Base-by-base conservation (phyloP, 2,329 filamentous ascomycete species). In the Xylaria sp. region DNA sequence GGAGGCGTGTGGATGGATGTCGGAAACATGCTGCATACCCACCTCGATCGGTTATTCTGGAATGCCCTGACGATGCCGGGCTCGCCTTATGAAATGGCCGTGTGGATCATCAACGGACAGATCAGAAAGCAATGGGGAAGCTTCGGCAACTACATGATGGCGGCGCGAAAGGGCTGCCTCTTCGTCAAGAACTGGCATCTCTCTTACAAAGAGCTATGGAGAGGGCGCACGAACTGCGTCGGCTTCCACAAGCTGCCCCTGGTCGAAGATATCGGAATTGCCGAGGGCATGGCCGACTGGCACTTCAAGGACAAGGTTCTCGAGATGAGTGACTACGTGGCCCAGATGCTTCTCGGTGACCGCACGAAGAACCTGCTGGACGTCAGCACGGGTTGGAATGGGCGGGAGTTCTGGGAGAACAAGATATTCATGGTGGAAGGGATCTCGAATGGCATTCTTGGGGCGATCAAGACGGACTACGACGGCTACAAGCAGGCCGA, bases 101-200 rank as follows among this genome's bases (percentile, higher is more conserved):
- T 71, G 0, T 79, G 73, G 74, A 68, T 74, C 15, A 76, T 76
- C 54, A 70, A 54, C 2, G 74, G 75, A 0, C 70, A 76, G 57
- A 74, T 78, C 27, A 56, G 74, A 15, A 72, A 71, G 23, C 61
- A 70, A 56, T 73, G 70, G 71, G 73, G 72, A 1, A 73, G 74
- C n/a, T 73, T 76, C 31, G 73, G 72, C 10, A 83, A 82, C 52
- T 77, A 76, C 54, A 76, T 82, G 64, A 64, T 82, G 0, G 78
- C 78, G 0, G 73, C 76, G 0, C 73, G 79, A 3, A 79, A 78
- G 31, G 73, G 74, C 1, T 79, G 78, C 58, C 47, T 69, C 1
- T 81, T 82, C 41, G 77, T 82, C 62, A 75, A 73, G 53, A 74
- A 73, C 68, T 81, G 80, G 79, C 76, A 80, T 58, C 46, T 73